Evolutionary conservation across 2,329 filamentous ascomycete genomes (phyloP).

Genomic region (Cladophialophora immunda): DNA sequence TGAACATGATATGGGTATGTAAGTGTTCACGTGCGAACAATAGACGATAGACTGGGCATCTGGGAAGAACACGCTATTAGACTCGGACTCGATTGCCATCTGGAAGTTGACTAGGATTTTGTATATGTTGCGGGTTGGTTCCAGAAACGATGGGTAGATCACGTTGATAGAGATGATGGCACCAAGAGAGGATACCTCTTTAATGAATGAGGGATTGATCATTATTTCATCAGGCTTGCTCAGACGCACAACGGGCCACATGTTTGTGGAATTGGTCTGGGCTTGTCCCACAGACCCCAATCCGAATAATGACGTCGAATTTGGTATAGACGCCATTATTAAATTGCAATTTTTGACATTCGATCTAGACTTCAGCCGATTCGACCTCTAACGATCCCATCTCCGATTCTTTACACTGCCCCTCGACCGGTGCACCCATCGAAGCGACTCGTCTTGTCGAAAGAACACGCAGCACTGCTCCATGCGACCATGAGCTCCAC

Average conservation of each 20-base stretch:
- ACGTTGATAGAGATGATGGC: background rate
- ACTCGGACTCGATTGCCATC: background rate
- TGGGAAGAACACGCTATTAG: background rate
- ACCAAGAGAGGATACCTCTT: background rate
- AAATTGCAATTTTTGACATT: background rate
- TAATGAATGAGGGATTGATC: background rate
- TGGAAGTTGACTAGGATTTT: conserved; percentile 1
- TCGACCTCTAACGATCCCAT: too few relatives aligned
- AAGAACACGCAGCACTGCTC: background rate
- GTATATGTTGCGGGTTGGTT: background rate
- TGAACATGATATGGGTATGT: background rate
- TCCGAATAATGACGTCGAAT: background rate
- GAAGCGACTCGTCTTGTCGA: too few relatives aligned
- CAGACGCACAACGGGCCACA: too few relatives aligned
- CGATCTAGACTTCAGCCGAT: too few relatives aligned
- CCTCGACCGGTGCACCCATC: too few relatives aligned
- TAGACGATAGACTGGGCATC: conserved; percentile 1
- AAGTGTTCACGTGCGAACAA: background rate
- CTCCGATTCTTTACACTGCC: too few relatives aligned
- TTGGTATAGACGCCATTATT: background rate
- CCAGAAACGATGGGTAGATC: background rate
- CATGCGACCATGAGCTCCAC: background rate
- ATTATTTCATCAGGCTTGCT: background rate
- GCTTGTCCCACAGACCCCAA: background rate
- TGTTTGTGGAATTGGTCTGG: background rate